These are phyloP conservation scores for Mortierella antarctica DNA, from an alignment of 192 early-diverging fungal species.

Conservation along the genomic window DNA sequence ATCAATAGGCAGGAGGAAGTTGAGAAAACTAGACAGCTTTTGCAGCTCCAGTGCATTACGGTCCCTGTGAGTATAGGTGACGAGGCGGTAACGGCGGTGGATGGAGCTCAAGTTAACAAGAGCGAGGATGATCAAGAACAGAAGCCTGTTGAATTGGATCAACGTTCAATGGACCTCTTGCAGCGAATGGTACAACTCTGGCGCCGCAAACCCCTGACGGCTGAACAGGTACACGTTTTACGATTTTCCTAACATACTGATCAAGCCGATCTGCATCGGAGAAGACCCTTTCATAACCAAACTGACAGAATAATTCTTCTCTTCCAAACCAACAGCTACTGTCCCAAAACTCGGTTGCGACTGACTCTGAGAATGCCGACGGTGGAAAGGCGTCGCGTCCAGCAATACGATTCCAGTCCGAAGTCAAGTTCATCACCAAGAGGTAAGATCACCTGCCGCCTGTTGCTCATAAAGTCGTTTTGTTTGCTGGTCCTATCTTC, in stretches of 20 bases:
- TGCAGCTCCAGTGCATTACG: constrained; percentile 32
- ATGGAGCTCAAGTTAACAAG: neutral
- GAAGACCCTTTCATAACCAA: no score
- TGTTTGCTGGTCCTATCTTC: neutral
- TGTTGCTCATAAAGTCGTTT: neutral
- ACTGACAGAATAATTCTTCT: no score
- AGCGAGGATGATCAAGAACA: neutral
- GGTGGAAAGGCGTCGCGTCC: neutral
- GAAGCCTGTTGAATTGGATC: neutral
- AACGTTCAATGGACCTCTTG: constrained; percentile 17
- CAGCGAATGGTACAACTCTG: constrained; percentile 27
- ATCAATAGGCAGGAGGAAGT: constrained; percentile 56
- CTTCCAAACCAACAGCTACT: no score
- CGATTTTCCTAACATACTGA: no score
- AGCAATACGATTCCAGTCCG: constrained; percentile 20
- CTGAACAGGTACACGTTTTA: constrained; percentile 23
- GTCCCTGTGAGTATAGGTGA: neutral
- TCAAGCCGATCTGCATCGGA: no score
- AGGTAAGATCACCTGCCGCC: constrained; percentile 2
- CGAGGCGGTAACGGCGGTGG: neutral
- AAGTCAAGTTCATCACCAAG: constrained; percentile 33
- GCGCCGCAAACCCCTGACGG: constrained; percentile 30
- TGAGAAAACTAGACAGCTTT: constrained; percentile 51
- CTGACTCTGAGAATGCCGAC: neutral
- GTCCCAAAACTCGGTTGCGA: no score